Base-by-base conservation (phyloP, 1,139 yeast genomes). In the Pichia sp. region DNA sequence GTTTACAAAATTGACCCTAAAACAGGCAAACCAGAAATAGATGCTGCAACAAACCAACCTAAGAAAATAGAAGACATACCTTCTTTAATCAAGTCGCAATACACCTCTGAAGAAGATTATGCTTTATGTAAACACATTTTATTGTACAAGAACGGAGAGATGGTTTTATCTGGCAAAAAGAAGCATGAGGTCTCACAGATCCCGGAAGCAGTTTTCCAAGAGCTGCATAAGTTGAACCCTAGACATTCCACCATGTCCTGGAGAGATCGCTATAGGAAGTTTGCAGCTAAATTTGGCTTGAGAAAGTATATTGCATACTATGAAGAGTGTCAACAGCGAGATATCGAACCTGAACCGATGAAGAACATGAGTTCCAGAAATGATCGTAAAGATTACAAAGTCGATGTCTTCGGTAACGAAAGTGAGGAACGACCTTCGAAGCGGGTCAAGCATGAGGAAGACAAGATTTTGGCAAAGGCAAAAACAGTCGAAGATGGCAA, bases 261-360 rank as follows among this genome's bases (percentile, higher is more conserved):
- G 92, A 81, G 93, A 67, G 93, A 86, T 66, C 76, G 93, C 58
- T 86, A 80, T 67, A 73, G 92, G 61, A 86, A 85, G 67, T 85
- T 84, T 68, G 80, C 85, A 30, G 67, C 79, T 6, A 74, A 74
- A n/a, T 82, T 77, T 62, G 88, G 90, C 31, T 73, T 85, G 49
- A 80, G 78, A 55, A 74, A 75, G 50, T 87, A 81, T 64, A 74
- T 83, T 49, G 67, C 70, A 8, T 82, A 84, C 64, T 85, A 82
- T 67, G 81, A 82, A 40, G 64, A 65, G 5, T 75, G 77, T 57
- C 55, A 68, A 31, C 67, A 64, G 15, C 69, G 69, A 44, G 74
- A 75, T 32, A 65, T 70, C 38, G 64, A 59, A 2, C 85, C 89
- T 1, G 73, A 72, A 49, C 80, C 84, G 32, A 81, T 84, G 78